Evolutionary conservation across 768 basidiomycete genomes (phyloP), one percentile per base, ranked within the genome.

Genomic region (Harrya chromipes): DNA sequence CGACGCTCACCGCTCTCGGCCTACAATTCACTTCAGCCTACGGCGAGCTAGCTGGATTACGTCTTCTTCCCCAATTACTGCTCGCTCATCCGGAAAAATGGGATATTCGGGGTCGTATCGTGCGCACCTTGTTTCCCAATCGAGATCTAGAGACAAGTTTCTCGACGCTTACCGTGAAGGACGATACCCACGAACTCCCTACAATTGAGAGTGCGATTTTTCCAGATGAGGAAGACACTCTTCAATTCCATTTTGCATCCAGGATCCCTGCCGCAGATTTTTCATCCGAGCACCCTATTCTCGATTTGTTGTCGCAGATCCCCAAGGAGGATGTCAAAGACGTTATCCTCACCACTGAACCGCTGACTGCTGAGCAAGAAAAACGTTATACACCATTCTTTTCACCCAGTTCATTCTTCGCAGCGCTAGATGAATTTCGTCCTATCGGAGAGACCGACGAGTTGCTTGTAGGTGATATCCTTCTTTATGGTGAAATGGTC

Each of bases 401-500:
- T 70, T 80, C 88, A 62, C 64, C 89, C 12, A 52, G 57, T 12
- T 50, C 66, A 6, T 97, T 82, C 68, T 93, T 84, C 61, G 53
- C 65, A 1, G 72, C 76, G 16, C 68, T 94, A 3, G 61, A 61
- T 1, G 58, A 58, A 11, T 60, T 70, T 14, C 56, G 65, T 29
- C 20, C 49, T 10, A 6, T 20, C 17, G 41, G 58, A 69, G 56
- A 60, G 12, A 31, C 49, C 1, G 56, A 60, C 10, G 53, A 52
- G 6, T 82, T 82, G 77, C 78, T 80, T 3, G 65, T 88, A 4
- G 94, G 94, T 0, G 91, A 94, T 52, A 77, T 81, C 33, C 63
- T 97, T 24, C 57, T 94, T 9, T 97, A 97, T 55, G 86, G 88
- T 27, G 91, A 97, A 66, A 83, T 83, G 0, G 87, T 99, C 11